Evolutionary conservation across 306 rosid genomes (phyloP).

Genomic region (Quercus agrifolia): DNA sequence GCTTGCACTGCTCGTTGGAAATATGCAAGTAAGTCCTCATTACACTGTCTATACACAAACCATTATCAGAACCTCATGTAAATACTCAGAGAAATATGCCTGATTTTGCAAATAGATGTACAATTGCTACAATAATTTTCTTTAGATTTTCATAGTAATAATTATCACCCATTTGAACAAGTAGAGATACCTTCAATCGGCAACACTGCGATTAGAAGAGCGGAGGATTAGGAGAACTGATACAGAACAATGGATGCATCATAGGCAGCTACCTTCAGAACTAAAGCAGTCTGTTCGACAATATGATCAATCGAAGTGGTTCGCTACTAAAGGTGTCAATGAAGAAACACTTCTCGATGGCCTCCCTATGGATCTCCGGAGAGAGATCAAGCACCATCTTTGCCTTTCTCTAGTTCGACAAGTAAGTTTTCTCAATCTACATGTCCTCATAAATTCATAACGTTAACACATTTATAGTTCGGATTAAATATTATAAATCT

Average conservation of each 20-base stretch:
- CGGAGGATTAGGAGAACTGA: slow-evolving; percentile 92
- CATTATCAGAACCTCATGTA: too few species aligned
- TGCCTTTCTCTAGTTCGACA: slow-evolving; percentile 87
- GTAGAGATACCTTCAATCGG: slow-evolving; percentile 87
- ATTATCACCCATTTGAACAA: neutral
- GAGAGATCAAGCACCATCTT: slow-evolving; percentile 94
- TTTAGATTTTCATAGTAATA: too few species aligned
- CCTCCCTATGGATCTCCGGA: slow-evolving; percentile 76
- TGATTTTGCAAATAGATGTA: too few species aligned
- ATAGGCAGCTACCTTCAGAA: slow-evolving; percentile 77
- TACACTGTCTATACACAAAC: neutral
- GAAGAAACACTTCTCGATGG: slow-evolving; percentile 79
- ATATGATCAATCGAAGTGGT: slow-evolving; percentile 90
- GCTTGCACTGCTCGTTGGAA: slow-evolving; percentile 84
- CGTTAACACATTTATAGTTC: too few species aligned
- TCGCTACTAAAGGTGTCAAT: slow-evolving; percentile 85
- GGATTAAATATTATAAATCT: too few species aligned
- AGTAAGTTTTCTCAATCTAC: slow-evolving; percentile 31
- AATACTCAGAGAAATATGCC: too few species aligned
- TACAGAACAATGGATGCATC: slow-evolving; percentile 96
- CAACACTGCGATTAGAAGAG: slow-evolving; percentile 79
- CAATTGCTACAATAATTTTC: too few species aligned
- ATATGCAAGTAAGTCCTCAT: slow-evolving; percentile 69
- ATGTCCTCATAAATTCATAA: too few species aligned
- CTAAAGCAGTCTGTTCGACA: slow-evolving; percentile 62